Base-by-base conservation (phyloP, 768 basidiomycete species). In the Piloderma croceum region DNA sequence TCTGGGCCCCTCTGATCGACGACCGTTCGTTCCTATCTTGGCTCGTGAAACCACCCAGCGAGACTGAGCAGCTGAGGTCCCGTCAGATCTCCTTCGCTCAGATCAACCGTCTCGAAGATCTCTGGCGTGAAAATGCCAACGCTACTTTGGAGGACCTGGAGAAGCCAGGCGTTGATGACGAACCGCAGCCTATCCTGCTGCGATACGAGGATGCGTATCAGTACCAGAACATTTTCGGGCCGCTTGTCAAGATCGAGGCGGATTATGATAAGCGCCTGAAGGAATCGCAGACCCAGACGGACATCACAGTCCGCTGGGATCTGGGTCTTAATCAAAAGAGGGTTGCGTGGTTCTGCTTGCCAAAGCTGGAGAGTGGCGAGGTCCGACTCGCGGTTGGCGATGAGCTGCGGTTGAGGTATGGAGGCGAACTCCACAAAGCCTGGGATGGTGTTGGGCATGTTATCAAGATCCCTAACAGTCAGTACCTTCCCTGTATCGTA, bases 391-490 rank as follows among this genome's bases (percentile, higher is more conserved):
- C 96, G 1, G 93, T 96, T 12, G 96, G 96, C 24, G 96, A 99
- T 55, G 96, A 99, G 56, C 63, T 99, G 46, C 70, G 94, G 52
- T 59, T 99, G 57, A 79, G 90, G 54, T 97, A 97, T 56, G 70
- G 79, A 22, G 93, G 91, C 6, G 87, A 91, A 57, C 58, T 90
- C 49, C 90, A 91, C 59, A 92, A 90, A 59, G 71, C 83, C 38
- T 99, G 94, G 94, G 94, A 98, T 49, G 93, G 93, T 2, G 88
- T 94, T 19, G 94, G 96, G 0, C 93, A 97, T 65, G 96, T 99
- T 49, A 83, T 98, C 68, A 99, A 99, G 73, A 90, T 97, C 43
- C 96, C 96, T 13, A 99, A 98, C 66, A 98, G 93, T 96, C 55
- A 43, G 90, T 69, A 6, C 13, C 3, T 9, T 35, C 36, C 23